These are phyloP conservation scores for Penicillium dipodomyicola DNA, from an alignment of 495 filamentous ascomycete species.

Conservation along the genomic window DNA sequence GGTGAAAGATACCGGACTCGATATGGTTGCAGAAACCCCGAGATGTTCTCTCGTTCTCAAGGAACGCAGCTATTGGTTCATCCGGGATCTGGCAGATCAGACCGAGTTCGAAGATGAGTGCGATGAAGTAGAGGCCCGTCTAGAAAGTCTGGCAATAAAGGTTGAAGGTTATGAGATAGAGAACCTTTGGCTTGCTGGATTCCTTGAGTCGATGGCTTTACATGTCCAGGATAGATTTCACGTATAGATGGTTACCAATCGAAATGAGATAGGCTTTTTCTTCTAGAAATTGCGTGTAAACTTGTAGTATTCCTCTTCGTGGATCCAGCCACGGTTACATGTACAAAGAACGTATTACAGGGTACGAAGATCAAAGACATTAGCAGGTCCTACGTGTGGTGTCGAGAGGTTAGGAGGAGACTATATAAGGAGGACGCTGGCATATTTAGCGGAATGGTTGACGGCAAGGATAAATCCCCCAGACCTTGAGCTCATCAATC, in stretches of 20 bases:
- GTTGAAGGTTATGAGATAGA: background rate
- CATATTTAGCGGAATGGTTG: no score
- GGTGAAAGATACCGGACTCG: background rate
- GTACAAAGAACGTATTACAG: no score
- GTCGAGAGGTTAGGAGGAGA: no score
- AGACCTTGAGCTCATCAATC: no score
- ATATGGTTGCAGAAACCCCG: background rate
- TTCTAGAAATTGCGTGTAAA: no score
- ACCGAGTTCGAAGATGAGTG: slow-evolving; percentile 1
- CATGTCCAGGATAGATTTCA: background rate
- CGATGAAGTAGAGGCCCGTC: background rate
- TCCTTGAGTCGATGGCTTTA: background rate
- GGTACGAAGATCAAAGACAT: no score
- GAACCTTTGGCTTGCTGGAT: background rate
- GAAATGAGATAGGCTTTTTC: background rate
- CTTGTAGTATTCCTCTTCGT: no score
- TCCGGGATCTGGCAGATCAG: background rate
- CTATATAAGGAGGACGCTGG: no score
- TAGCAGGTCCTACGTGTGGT: no score
- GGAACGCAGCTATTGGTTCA: background rate
- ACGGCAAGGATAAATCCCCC: no score
- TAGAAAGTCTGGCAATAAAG: background rate
- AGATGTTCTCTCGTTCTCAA: background rate
- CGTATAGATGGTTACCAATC: background rate
- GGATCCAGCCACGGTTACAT: no score